phyloP scores from a whole-genome alignment of 768 basidiomycete species.

The Pluteus cervinus region DNA sequence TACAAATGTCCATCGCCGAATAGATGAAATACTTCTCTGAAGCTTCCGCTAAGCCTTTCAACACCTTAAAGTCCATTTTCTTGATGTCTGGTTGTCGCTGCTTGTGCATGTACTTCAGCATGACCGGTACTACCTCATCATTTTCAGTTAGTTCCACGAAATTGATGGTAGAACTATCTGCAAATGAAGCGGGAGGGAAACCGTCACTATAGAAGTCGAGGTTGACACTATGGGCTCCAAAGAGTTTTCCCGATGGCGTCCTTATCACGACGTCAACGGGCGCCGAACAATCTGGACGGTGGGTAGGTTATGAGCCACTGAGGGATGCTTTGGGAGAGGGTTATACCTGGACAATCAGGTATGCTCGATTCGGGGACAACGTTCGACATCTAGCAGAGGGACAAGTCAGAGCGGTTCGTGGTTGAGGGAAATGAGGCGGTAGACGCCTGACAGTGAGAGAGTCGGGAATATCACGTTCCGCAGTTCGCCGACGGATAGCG shows the following conservation, averaged over 20 bases:
- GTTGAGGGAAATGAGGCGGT: too few relatives aligned
- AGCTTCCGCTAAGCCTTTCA: neutral
- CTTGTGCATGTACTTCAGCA: conserved; percentile 5
- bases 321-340: too few relatives aligned
- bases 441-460: too few relatives aligned
- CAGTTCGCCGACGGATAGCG: too few relatives aligned
- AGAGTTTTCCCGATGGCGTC: conserved; percentile 5
- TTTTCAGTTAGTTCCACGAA: neutral
- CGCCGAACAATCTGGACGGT: conserved; percentile 2
- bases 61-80: neutral
- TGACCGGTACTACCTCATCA: neutral
- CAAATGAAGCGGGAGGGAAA: conserved; percentile 5
- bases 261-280: conserved; percentile 3
- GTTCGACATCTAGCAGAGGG: too few relatives aligned
- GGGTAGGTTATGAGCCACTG: too few relatives aligned
- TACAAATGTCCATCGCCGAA: conserved; percentile 14
- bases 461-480: too few relatives aligned
- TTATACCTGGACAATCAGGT: too few relatives aligned
- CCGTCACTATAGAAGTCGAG: neutral
- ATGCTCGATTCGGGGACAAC: too few relatives aligned
- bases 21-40: conserved; percentile 14
- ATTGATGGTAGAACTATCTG: neutral
- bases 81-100: neutral
- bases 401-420: too few relatives aligned
- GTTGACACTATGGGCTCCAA: conserved; percentile 7